Evolutionary conservation across 2,329 filamentous ascomycete species (phyloP).

Genomic region (Sporothrix inflata): DNA sequence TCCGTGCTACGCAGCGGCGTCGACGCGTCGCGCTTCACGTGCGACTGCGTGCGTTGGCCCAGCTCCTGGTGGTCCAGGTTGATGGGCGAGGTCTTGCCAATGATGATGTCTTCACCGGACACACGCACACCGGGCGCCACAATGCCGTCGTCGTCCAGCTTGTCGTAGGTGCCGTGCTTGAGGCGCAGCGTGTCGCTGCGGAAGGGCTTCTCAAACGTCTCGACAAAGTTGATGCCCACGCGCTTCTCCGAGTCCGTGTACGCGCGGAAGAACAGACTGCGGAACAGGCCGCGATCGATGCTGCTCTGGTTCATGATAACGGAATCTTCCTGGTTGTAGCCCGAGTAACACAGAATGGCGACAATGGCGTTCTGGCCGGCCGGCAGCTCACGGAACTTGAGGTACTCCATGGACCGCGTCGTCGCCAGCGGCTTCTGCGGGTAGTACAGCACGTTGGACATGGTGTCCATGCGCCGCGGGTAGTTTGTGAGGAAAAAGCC

Average conservation of each 20-base stretch:
- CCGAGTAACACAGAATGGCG: slow-evolving; percentile 94
- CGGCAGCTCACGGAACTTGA: slow-evolving; percentile 96
- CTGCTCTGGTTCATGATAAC: slow-evolving; percentile 99
- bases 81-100: slow-evolving; percentile 96
- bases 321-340: slow-evolving; percentile 99
- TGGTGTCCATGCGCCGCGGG: slow-evolving; percentile 96
- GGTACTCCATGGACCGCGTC: slow-evolving; percentile 96
- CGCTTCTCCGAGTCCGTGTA: slow-evolving; percentile 98
- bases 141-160: slow-evolving; percentile 94
- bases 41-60: slow-evolving; percentile 84
- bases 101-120: slow-evolving; percentile 97
- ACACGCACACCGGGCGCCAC: slow-evolving; percentile 92
- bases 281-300: slow-evolving; percentile 95
- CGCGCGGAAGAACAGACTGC: slow-evolving; percentile 95
- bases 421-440: slow-evolving; percentile 96
- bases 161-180: slow-evolving; percentile 96
- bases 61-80: slow-evolving; percentile 91
- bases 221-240: slow-evolving; percentile 88
- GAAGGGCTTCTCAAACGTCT: slow-evolving; percentile 94
- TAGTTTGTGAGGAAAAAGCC: slow-evolving; percentile 98
- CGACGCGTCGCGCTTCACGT: slow-evolving; percentile 93
- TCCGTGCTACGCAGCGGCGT: slow-evolving; percentile 94
- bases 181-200: slow-evolving; percentile 84
- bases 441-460: slow-evolving; percentile 99
- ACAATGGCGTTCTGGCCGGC: slow-evolving; percentile 98